Evolutionary conservation across 257 asterid species (phyloP).

Genomic region (Verbascum thapsus): DNA sequence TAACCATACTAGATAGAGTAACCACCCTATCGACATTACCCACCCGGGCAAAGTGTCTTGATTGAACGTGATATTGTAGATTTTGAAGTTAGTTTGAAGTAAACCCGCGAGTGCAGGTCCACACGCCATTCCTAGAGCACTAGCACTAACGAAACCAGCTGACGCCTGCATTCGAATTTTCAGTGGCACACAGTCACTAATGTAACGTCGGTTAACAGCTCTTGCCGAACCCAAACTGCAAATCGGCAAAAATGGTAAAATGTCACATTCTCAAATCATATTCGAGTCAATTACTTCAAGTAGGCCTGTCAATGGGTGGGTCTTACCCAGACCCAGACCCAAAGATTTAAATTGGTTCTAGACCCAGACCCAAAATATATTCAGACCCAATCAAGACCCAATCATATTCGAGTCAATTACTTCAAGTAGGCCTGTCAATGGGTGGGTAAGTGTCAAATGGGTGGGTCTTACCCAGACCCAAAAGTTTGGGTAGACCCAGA

Average conservation of each 20-base stretch:
- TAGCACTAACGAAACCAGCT: constrained; percentile 98
- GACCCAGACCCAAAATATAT: too few species aligned
- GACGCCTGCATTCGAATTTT: constrained; percentile 94
- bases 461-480: too few species aligned
- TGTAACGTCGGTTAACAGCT: constrained; percentile 94
- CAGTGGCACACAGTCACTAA: constrained; percentile 95
- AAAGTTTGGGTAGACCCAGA: too few species aligned
- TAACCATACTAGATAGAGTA: constrained; percentile 72
- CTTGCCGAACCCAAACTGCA: constrained; percentile 96
- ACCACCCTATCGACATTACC: constrained; percentile 92
- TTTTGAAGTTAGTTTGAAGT: constrained; percentile 73
- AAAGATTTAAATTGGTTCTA: too few species aligned
- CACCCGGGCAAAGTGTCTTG: constrained; percentile 93
- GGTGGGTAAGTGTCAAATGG: too few species aligned
- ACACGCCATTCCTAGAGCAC: constrained; percentile 99
- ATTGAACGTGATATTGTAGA: constrained; percentile 72
- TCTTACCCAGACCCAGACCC: too few species aligned
- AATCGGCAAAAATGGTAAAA: constrained; percentile 18
- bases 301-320: too few species aligned
- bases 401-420: constrained; percentile 27
- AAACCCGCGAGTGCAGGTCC: constrained; percentile 98
- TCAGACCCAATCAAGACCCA: too few species aligned
- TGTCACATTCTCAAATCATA: constrained; percentile 22
- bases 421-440: too few species aligned
- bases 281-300: constrained; percentile 24